Evolutionary conservation across 345 rosid genomes (phyloP).

Genomic region (Salix koriyanagi): DNA sequence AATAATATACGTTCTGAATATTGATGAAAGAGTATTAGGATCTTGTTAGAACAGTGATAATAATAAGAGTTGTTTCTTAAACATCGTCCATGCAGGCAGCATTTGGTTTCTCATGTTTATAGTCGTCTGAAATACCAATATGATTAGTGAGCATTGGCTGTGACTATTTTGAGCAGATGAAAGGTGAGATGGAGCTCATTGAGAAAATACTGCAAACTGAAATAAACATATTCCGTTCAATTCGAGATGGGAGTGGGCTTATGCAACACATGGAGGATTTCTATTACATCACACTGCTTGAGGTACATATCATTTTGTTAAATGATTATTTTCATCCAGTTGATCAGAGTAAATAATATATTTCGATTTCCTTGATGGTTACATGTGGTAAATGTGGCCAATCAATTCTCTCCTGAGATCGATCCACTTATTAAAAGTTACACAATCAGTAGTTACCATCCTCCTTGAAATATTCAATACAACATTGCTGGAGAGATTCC

Average conservation of each 20-base stretch:
- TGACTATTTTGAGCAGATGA: conserved; percentile 56
- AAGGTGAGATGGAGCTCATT: conserved; percentile 89
- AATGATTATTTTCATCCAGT: background rate
- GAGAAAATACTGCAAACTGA: conserved; percentile 86
- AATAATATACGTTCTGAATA: too few species aligned
- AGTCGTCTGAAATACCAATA: background rate
- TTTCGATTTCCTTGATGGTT: background rate
- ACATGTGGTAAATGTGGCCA: background rate
- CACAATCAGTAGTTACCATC: background rate
- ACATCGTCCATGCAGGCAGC: background rate
- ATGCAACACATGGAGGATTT: conserved; percentile 99
- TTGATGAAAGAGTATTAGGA: background rate
- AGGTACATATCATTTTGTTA: conserved; percentile 39
- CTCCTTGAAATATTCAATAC: background rate
- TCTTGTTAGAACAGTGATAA: background rate
- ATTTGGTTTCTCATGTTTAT: background rate
- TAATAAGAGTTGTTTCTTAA: background rate
- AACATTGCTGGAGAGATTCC: background rate
- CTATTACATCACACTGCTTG: conserved; percentile 81
- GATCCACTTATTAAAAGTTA: background rate
- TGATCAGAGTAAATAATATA: background rate
- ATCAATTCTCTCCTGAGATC: background rate
- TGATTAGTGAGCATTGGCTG: conserved; percentile 3
- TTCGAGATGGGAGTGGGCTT: conserved; percentile 90
- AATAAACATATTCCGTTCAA: conserved; percentile 75